These are phyloP conservation scores for Peniophora sp. DNA, from an alignment of 1,284 basidiomycete genomes.

Conservation along the genomic window DNA sequence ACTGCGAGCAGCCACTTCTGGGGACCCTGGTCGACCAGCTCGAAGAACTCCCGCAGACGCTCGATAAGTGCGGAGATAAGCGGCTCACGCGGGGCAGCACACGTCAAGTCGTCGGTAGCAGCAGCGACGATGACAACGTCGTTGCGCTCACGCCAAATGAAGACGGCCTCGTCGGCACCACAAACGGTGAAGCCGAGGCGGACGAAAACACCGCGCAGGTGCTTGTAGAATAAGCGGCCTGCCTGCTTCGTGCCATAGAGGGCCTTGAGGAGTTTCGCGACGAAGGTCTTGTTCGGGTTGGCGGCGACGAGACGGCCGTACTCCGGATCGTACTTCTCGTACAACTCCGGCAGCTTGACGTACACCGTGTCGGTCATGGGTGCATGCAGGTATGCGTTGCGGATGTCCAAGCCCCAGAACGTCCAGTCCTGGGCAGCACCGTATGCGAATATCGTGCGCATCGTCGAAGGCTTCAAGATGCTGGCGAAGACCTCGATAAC, in stretches of 20 bases:
- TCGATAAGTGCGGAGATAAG: conserved; percentile 16
- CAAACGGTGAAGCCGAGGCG: background rate
- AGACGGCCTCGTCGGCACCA: background rate
- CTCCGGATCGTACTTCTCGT: background rate
- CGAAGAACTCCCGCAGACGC: conserved; percentile 14
- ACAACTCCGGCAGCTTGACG: conserved; percentile 23
- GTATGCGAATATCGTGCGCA: too few species aligned
- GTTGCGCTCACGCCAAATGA: too few species aligned
- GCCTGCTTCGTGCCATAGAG: conserved; percentile 25
- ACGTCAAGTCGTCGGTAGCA: too few species aligned
- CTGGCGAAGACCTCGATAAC: too few species aligned
- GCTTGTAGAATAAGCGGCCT: conserved; percentile 16
- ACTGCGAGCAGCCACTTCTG: conserved; percentile 15
- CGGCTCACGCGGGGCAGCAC: too few species aligned
- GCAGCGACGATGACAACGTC: too few species aligned
- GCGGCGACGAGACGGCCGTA: background rate
- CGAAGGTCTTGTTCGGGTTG: conserved; percentile 9
- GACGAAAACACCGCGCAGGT: background rate
- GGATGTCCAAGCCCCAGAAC: conserved; percentile 28
- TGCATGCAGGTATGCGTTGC: conserved; percentile 24
- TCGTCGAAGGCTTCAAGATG: too few species aligned
- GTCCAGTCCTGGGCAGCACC: conserved; percentile 26
- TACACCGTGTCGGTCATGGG: conserved; percentile 23
- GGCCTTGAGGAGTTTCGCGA: conserved; percentile 17
- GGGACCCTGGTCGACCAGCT: conserved; percentile 15